These are phyloP conservation scores for Beauveria brongniartii DNA, from an alignment of 2,329 filamentous ascomycete species.

Conservation along the genomic window DNA sequence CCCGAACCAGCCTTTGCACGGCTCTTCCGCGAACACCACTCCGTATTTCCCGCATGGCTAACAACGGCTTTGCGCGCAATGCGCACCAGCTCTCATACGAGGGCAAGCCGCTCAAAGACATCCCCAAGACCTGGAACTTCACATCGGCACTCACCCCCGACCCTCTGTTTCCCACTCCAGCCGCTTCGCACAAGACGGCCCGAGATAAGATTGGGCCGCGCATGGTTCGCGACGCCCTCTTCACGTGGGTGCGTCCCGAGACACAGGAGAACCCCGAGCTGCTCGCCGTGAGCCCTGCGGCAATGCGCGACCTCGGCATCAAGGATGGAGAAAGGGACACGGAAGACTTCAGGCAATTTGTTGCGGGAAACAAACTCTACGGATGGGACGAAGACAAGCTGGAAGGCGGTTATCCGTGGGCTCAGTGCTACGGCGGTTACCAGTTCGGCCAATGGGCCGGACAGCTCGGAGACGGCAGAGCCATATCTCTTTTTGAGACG, in stretches of 20 bases:
- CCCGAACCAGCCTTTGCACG: slow-evolving; percentile 1
- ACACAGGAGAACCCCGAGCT: slow-evolving; percentile 64
- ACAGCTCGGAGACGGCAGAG: slow-evolving; percentile 88
- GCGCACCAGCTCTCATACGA: slow-evolving; percentile 12
- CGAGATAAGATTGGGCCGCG: slow-evolving; percentile 71
- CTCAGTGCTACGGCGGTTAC: slow-evolving; percentile 90
- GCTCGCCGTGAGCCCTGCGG: slow-evolving; percentile 69
- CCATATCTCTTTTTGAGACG: slow-evolving; percentile 88
- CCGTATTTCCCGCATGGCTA: slow-evolving; percentile 6
- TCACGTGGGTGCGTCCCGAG: slow-evolving; percentile 85
- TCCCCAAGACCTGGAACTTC: slow-evolving; percentile 59
- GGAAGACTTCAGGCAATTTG: slow-evolving; percentile 66
- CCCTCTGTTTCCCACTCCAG: slow-evolving; percentile 68
- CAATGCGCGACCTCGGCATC: slow-evolving; percentile 75
- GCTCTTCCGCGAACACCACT: slow-evolving; percentile 4
- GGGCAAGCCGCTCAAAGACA: slow-evolving; percentile 39
- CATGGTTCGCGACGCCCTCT: slow-evolving; percentile 76
- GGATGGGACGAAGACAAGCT: slow-evolving; percentile 63
- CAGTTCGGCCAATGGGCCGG: slow-evolving; percentile 86
- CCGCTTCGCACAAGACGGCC: slow-evolving; percentile 71
- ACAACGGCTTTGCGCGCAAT: neutral
- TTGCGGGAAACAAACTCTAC: slow-evolving; percentile 74
- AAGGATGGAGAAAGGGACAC: slow-evolving; percentile 57
- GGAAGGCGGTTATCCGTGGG: slow-evolving; percentile 85
- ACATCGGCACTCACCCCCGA: slow-evolving; percentile 68